A percentile compares a stretch with the other conserved stretches of the same genome.
Conservation (phyloP, 108 stramenopile species). For the Cylindrotheca fusiformis region DNA sequence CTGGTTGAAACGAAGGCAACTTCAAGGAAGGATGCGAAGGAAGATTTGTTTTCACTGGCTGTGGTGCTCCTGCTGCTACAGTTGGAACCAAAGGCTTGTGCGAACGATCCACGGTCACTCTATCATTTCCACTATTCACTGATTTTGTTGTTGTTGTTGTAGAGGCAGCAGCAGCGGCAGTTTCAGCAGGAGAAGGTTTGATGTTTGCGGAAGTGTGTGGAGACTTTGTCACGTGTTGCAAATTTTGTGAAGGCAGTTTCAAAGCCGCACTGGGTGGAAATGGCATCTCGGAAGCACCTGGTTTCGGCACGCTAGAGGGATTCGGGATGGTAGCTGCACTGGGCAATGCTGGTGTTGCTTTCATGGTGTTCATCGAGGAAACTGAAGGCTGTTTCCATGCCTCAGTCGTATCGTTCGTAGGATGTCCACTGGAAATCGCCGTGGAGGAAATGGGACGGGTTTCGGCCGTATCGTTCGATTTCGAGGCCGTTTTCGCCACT, state of each 20-base stretch:
- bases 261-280: neutral
- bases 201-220: neutral
- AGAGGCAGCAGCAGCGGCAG: too few species aligned
- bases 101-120: constrained; percentile 24
- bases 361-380: too few species aligned
- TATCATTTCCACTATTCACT: constrained; percentile 27
- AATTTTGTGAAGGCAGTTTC: neutral
- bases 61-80: neutral
- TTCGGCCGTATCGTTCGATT: too few species aligned
- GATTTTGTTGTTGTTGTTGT: neutral
- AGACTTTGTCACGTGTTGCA: neutral
- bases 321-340: too few species aligned
- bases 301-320: too few species aligned
- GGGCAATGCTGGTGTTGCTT: too few species aligned
- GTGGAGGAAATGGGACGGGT: too few species aligned
- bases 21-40: neutral
- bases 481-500: too few species aligned
- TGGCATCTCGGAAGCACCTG: too few species aligned
- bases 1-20: neutral
- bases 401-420: too few species aligned
- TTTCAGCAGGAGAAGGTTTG: neutral
- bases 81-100: constrained; percentile 4
- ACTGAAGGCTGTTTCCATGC: too few species aligned
- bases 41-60: neutral
- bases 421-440: too few species aligned